Evolutionary conservation across 2,329 filamentous ascomycete species (phyloP).

Genomic region (Phaeomoniella chlamydospora): DNA sequence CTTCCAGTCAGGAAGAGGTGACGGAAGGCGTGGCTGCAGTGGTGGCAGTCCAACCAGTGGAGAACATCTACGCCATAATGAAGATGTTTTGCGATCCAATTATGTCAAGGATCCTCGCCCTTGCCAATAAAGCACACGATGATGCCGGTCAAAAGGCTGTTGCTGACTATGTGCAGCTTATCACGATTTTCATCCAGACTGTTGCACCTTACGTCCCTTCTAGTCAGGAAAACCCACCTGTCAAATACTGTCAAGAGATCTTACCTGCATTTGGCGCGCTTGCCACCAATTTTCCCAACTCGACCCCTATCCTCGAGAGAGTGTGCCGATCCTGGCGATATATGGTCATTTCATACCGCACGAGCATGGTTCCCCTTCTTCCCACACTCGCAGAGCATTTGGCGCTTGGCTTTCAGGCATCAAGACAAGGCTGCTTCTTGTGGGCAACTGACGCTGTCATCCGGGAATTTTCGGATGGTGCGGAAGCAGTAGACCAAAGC

Average conservation of each 20-base stretch:
- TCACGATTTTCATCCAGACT: conserved; percentile 77
- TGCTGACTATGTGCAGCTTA: conserved; percentile 79
- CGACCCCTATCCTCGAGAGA: conserved; percentile 79
- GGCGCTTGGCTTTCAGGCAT: conserved; percentile 68
- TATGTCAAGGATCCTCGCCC: conserved; percentile 67
- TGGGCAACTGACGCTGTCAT: conserved; percentile 95
- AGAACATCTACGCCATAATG: conserved; percentile 68
- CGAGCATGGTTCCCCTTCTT: conserved; percentile 71
- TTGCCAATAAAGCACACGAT: conserved; percentile 72
- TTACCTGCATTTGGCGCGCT: conserved; percentile 79
- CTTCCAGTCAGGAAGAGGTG: conserved; percentile 82
- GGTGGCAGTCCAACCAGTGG: conserved; percentile 67
- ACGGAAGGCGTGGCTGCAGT: conserved; percentile 92
- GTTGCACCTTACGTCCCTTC: conserved; percentile 61
- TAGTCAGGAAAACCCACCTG: conserved; percentile 68
- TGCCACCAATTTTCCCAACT: conserved; percentile 73
- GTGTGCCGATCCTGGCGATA: conserved; percentile 92
- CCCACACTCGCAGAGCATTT: conserved; percentile 79
- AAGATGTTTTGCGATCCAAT: conserved; percentile 91
- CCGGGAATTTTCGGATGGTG: conserved; percentile 84
- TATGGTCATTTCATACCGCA: conserved; percentile 93
- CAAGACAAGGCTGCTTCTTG: conserved; percentile 90
- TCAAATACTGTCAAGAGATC: conserved; percentile 92
- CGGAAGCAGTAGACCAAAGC: conserved; percentile 66
- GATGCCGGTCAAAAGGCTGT: conserved; percentile 74